A percentile compares a stretch with the other conserved stretches of the same genome.
These are phyloP conservation scores for Stellera chamaejasme DNA, from an alignment of 345 rosid genomes.

Conservation along the genomic window DNA sequence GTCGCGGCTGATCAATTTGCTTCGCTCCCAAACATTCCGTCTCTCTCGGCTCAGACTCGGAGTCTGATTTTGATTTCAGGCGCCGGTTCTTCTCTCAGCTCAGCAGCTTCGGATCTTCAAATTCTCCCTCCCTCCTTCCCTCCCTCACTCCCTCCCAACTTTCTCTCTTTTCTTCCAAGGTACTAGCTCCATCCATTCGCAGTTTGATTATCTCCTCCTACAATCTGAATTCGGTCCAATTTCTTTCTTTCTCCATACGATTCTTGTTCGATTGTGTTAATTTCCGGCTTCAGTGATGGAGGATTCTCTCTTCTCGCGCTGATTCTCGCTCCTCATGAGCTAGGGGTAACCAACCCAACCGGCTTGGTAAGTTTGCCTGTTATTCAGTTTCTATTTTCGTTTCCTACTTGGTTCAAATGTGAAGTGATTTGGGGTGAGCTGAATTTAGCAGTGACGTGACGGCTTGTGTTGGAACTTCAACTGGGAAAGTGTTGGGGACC, in stretches of 20 bases:
- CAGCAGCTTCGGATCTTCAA: slow-evolving; percentile 24
- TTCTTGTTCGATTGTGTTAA: too few relatives aligned
- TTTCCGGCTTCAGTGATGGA: background rate
- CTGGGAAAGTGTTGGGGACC: slow-evolving; percentile 26
- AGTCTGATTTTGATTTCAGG: slow-evolving; percentile 30
- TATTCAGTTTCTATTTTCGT: background rate
- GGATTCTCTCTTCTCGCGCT: background rate
- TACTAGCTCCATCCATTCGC: background rate
- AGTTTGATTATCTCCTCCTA: background rate
- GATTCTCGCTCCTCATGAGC: slow-evolving; percentile 1
- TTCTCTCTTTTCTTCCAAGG: slow-evolving; percentile 7
- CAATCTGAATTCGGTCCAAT: background rate
- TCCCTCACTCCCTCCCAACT: slow-evolving; percentile 6
- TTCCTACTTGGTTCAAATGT: background rate
- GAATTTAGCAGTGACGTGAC: slow-evolving; percentile 11
- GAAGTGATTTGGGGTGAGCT: background rate
- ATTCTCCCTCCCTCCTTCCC: slow-evolving; percentile 16
- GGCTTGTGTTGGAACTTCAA: slow-evolving; percentile 16
- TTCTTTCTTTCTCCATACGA: background rate
- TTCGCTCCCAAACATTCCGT: background rate
- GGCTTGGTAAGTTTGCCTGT: too few relatives aligned
- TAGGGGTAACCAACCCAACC: background rate
- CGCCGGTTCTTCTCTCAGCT: slow-evolving; percentile 31
- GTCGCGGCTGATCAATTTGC: slow-evolving; percentile 19
- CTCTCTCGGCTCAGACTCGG: slow-evolving; percentile 14